phyloP scores from a whole-genome alignment of 768 basidiomycete genomes.

The Hortiboletus flavorubellus region DNA sequence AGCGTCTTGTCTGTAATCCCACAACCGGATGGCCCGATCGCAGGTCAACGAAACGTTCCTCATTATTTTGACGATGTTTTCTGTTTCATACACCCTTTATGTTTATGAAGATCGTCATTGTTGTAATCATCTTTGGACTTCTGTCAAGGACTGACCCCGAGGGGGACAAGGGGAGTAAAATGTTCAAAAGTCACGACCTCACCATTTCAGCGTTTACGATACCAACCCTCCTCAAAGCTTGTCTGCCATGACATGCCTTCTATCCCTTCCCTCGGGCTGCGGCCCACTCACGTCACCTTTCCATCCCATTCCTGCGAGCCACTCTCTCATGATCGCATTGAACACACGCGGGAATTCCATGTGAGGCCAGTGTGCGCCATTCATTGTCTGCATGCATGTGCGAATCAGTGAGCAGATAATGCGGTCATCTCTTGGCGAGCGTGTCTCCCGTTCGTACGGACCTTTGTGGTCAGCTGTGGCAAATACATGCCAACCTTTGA shows the following conservation, averaged over 20 bases:
- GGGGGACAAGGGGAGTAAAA: neutral
- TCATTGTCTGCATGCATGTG: slow-evolving; percentile 38
- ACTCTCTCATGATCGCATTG: slow-evolving; percentile 49
- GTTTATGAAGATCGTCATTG: no score
- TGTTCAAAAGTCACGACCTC: neutral
- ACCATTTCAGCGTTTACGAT: neutral
- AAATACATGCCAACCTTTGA: slow-evolving; percentile 31
- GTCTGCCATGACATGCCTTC: neutral
- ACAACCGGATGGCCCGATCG: no score
- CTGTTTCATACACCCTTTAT: no score
- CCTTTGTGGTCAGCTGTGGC: slow-evolving; percentile 35
- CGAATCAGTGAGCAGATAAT: slow-evolving; percentile 37
- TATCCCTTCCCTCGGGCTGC: neutral
- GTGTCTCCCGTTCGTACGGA: slow-evolving; percentile 16
- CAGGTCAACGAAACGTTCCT: no score
- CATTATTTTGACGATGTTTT: no score
- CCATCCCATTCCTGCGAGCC: slow-evolving; percentile 38
- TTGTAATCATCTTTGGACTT: no score
- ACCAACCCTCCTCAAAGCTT: slow-evolving; percentile 15
- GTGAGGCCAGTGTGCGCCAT: slow-evolving; percentile 66
- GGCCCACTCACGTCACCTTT: neutral
- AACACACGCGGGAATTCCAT: slow-evolving; percentile 54
- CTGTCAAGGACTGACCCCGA: no score
- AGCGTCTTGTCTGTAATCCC: no score
- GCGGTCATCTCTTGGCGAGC: slow-evolving; percentile 6